phyloP scores from a whole-genome alignment of 1,284 basidiomycete genomes.

The Meripilus lineatus region DNA sequence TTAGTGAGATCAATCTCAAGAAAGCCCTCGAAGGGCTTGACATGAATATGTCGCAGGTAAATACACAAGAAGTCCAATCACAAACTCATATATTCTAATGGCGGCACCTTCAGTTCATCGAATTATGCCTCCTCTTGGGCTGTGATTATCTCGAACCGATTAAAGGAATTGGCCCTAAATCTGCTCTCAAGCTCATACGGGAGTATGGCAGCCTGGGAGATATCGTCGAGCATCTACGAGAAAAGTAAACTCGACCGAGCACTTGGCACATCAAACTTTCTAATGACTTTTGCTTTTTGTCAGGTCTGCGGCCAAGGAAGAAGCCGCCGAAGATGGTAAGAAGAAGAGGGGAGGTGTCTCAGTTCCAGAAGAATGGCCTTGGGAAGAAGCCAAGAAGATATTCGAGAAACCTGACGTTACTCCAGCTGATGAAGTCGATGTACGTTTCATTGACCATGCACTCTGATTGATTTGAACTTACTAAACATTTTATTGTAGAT shows the following conservation, averaged over 20 bases:
- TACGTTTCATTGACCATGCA: conserved; percentile 32
- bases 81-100: too few relatives aligned
- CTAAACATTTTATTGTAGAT: conserved; percentile 45
- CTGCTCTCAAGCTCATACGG: conserved; percentile 88
- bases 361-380: conserved; percentile 94
- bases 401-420: conserved; percentile 89
- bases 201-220: conserved; percentile 81
- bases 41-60: conserved; percentile 88
- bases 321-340: conserved; percentile 41
- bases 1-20: conserved; percentile 86
- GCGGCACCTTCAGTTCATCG: conserved; percentile 75
- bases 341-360: conserved; percentile 66
- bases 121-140: conserved; percentile 94
- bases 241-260: conserved; percentile 49
- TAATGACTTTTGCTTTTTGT: not conserved
- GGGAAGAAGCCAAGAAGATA: conserved; percentile 89
- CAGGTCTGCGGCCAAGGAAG: conserved; percentile 49
- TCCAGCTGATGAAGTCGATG: conserved; percentile 85
- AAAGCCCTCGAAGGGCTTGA: conserved; percentile 84
- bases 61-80: conserved; percentile 6
- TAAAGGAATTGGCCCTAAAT: conserved; percentile 93
- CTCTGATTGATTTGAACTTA: not conserved
- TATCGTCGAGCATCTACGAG: conserved; percentile 79
- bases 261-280: not conserved
- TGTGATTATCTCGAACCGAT: conserved; percentile 99